phyloP scores from a whole-genome alignment of 441 rosid species.

The Euphorbia neoarborescens region DNA sequence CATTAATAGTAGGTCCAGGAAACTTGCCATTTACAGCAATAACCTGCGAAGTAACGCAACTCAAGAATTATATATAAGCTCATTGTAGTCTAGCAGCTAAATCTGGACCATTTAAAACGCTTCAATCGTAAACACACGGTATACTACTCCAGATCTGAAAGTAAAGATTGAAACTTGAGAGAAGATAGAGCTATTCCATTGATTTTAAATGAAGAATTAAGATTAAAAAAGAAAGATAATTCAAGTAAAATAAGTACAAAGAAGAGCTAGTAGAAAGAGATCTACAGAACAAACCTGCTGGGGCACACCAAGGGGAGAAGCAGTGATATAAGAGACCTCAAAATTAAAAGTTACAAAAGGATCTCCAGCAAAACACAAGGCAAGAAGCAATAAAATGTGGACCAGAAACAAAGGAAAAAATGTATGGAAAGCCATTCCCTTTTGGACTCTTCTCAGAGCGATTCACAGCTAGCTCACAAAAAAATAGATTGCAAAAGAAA shows the following conservation, averaged over 20 bases:
- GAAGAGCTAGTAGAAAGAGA: conserved; percentile 18
- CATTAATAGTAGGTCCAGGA: conserved; percentile 81
- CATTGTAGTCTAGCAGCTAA: conserved; percentile 16
- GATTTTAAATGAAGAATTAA: conserved; percentile 18
- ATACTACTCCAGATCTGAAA: conserved; percentile 40
- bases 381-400: conserved; percentile 39
- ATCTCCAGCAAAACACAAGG: conserved; percentile 59
- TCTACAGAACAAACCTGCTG: conserved; percentile 55
- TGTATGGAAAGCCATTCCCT: conserved; percentile 41
- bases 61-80: conserved; percentile 13
- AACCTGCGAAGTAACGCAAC: conserved; percentile 50
- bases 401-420: conserved; percentile 37
- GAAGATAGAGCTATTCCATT: conserved; percentile 24
- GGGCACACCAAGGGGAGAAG: conserved; percentile 94
- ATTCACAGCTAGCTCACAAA: not conserved
- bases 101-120: conserved; percentile 11
- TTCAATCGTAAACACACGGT: not conserved
- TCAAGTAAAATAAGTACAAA: not conserved
- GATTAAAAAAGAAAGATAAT: conserved; percentile 17
- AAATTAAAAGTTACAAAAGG: conserved; percentile 54
- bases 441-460: conserved; percentile 1
- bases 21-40: conserved; percentile 79
- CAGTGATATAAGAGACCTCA: conserved; percentile 82
- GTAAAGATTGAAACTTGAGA: conserved; percentile 26
- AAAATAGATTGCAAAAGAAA: conserved; percentile 6